Percentiles rank a stretch among this genome's conserved stretches.
Evolutionary conservation across 1,284 basidiomycete genomes (phyloP).

Genomic region (Ustilago hordei): DNA sequence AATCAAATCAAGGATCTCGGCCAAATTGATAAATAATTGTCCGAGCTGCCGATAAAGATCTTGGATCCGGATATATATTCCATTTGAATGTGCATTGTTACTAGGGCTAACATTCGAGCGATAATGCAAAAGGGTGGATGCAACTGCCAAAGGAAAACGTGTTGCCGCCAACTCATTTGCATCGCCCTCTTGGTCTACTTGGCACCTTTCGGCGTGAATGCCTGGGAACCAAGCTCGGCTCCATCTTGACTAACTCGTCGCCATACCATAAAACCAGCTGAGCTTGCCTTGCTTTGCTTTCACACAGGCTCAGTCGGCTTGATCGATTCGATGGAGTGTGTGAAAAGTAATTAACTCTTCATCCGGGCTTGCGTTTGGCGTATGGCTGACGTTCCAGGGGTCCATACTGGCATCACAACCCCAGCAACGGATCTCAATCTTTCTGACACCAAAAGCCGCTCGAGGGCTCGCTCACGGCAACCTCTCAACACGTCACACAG

Average conservation of each 20-base stretch:
- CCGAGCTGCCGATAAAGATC: neutral
- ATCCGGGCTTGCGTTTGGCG: neutral
- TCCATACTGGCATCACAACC: neutral
- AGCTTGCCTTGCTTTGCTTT: neutral
- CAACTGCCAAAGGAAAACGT: neutral
- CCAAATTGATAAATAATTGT: neutral
- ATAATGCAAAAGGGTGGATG: neutral
- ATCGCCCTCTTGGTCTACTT: neutral
- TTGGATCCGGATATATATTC: neutral
- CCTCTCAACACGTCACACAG: neutral
- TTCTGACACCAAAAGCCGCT: too few species aligned
- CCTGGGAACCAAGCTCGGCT: neutral
- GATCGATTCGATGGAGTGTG: neutral
- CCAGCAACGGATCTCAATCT: too few species aligned
- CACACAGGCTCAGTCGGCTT: neutral
- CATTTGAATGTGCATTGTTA: neutral
- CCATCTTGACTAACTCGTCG: neutral
- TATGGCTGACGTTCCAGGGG: neutral
- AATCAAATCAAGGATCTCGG: neutral
- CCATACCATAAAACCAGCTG: neutral
- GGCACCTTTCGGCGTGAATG: slow-evolving; percentile 5
- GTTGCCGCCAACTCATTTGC: neutral
- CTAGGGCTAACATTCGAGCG: neutral
- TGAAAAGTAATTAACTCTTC: neutral
- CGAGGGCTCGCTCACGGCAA: neutral